Base-by-base conservation (phyloP, 1,139 yeast species). In the Saccharomyces uvarum region DNA sequence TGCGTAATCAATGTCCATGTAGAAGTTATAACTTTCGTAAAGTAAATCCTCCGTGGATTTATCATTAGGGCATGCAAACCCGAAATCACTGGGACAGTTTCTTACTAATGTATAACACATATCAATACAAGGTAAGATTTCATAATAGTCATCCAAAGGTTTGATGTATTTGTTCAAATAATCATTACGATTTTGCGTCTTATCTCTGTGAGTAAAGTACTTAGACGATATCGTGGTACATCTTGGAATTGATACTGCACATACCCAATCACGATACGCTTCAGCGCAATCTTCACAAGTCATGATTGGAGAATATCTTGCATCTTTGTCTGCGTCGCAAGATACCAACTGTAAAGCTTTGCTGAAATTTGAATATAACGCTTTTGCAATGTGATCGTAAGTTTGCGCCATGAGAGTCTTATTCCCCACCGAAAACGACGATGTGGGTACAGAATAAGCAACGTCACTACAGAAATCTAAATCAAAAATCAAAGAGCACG, bases 211-310 rank as follows among this genome's bases (percentile, higher is more conserved):
- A 31, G 70, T 69, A 65, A 82, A 81, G 14, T 80, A 83, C 0
- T 77, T 65, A 4, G 75, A 68, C 31, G 78, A 69, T 1, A 70
- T 66, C 0, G 86, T 74, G 0, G 86, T 77, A 64, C 99, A 93
- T 38, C 98, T 74, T 0, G 99, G 98, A n/a, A 93, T 87, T 0
- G 90, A 77, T 4, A 88, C 89, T 0, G 96, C 79, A 72, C 99
- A 93, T 19, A 93, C 76, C 99, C 99, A 93, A 63, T 85, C 78
- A 63, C 82, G 84, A 69, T 93, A 93, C 1, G 93, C 77, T 2
- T 70, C 63, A 1, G 80, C 78, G 68, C 99, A 93, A 64, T 88
- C 84, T 11, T 74, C 77, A 65, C 99, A 93, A 0, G 84, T 75
- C 51, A 81, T 70, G 32, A 90, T 66, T 14, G 96, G 89, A 1